Percentiles rank a stretch among this genome's conserved stretches.
These are phyloP conservation scores for Metschnikowia gelsemii DNA, from an alignment of 805 yeast species.

Conservation along the genomic window DNA sequence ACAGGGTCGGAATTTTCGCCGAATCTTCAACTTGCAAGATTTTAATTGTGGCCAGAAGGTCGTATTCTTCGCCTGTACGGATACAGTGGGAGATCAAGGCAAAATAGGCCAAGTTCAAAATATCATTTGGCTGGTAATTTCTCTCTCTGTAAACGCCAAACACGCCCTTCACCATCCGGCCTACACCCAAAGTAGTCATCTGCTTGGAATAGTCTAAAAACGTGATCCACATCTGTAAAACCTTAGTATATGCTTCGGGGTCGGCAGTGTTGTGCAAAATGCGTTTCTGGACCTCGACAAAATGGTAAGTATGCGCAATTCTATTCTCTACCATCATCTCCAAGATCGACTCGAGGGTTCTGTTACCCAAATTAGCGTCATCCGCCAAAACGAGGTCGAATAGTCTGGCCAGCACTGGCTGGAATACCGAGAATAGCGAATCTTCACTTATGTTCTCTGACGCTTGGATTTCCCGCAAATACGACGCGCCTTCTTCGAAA, in stretches of 20 bases:
- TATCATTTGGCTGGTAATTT: conserved; percentile 18
- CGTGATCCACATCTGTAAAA: conserved; percentile 36
- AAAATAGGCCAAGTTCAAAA: conserved; percentile 32
- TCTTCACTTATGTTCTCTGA: conserved; percentile 32
- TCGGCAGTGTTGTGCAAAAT: conserved; percentile 13
- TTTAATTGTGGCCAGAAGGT: conserved; percentile 26
- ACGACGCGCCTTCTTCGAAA: conserved; percentile 41
- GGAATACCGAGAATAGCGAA: conserved; percentile 28
- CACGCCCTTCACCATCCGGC: conserved; percentile 7
- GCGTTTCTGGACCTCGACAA: conserved; percentile 21
- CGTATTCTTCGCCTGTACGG: conserved; percentile 24
- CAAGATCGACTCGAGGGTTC: conserved; percentile 22
- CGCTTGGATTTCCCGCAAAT: conserved; percentile 37
- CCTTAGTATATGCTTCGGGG: conserved; percentile 22
- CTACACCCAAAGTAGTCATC: conserved; percentile 10
- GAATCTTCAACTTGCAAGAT: conserved; percentile 27
- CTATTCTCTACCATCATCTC: conserved; percentile 29
- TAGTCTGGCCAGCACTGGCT: conserved; percentile 26
- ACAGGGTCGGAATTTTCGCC: conserved; percentile 21
- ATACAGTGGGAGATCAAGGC: conserved; percentile 34
- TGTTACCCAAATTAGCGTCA: conserved; percentile 14
- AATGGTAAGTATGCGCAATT: conserved; percentile 37
- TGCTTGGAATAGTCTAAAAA: conserved; percentile 27
- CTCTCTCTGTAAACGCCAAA: conserved; percentile 14
- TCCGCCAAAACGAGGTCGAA: conserved; percentile 22